These are phyloP conservation scores for Xylogone sp. DNA, from an alignment of 2,329 filamentous ascomycete genomes.

Conservation along the genomic window DNA sequence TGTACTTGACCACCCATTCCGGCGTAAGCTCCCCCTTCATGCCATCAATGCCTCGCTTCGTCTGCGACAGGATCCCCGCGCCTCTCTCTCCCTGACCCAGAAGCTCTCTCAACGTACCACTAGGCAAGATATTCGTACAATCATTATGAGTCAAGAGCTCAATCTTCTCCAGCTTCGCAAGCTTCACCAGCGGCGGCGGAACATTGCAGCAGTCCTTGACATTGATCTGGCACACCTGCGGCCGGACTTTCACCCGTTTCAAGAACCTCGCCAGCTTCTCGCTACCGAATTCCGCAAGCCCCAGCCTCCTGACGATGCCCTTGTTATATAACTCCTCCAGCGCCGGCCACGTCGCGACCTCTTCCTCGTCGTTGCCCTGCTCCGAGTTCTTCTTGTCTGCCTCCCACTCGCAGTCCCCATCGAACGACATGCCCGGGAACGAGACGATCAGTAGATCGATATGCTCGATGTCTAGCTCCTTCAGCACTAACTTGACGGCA, in stretches of 20 bases:
- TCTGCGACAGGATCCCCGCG: slow-evolving; percentile 66
- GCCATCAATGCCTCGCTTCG: slow-evolving; percentile 43
- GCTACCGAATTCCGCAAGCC: slow-evolving; percentile 87
- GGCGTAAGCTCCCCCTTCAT: slow-evolving; percentile 76
- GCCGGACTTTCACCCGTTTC: slow-evolving; percentile 64
- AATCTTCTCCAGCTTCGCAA: slow-evolving; percentile 79
- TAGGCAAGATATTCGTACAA: slow-evolving; percentile 84
- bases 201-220: slow-evolving; percentile 94
- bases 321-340: slow-evolving; percentile 70
- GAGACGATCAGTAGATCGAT: slow-evolving; percentile 90
- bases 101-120: slow-evolving; percentile 79
- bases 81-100: slow-evolving; percentile 69
- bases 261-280: slow-evolving; percentile 78
- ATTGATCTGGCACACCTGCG: slow-evolving; percentile 93
- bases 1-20: slow-evolving; percentile 97
- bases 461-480: slow-evolving; percentile 69
- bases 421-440: slow-evolving; percentile 90
- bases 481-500: slow-evolving; percentile 75
- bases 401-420: slow-evolving; percentile 84
- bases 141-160: slow-evolving; percentile 93
- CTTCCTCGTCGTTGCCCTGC: slow-evolving; percentile 64
- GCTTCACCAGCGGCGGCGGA: slow-evolving; percentile 76
- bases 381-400: slow-evolving; percentile 58
- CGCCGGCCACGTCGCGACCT: slow-evolving; percentile 64
- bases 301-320: slow-evolving; percentile 71